These are phyloP conservation scores for Amphirosellinia nigrospora DNA, from an alignment of 495 filamentous ascomycete genomes.

Conservation along the genomic window DNA sequence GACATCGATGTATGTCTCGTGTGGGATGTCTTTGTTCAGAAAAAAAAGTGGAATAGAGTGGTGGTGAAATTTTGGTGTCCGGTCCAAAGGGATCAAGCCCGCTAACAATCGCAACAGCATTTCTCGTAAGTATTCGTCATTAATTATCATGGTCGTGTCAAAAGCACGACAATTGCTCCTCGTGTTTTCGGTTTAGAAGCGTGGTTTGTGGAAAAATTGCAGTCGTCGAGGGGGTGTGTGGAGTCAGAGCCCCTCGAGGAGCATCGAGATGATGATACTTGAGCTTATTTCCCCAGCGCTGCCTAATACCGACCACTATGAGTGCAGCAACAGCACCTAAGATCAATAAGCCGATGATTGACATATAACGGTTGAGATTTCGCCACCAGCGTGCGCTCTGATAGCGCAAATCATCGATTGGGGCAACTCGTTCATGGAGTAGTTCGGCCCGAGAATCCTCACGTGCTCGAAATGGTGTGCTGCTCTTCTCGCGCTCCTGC, in stretches of 20 bases:
- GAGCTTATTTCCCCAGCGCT: conserved; percentile 44
- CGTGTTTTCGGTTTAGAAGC: not conserved
- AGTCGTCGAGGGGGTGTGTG: conserved; percentile 20
- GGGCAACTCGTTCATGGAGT: conserved; percentile 35
- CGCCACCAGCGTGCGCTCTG: conserved; percentile 93
- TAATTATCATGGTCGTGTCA: conserved; percentile 24
- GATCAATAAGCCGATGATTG: conserved; percentile 75
- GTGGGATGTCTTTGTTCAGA: not conserved
- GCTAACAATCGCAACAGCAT: conserved; percentile 17
- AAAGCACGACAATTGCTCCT: not conserved
- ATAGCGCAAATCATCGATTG: conserved; percentile 68
- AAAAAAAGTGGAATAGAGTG: conserved; percentile 9
- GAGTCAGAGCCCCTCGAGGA: conserved; percentile 10
- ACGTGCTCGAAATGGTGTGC: conserved; percentile 37
- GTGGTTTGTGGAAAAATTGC: conserved; percentile 25
- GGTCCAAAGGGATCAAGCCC: not conserved
- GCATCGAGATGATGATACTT: not conserved
- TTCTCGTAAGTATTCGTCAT: conserved; percentile 25
- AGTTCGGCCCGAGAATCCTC: conserved; percentile 39
- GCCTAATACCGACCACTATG: conserved; percentile 60
- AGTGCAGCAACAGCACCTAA: conserved; percentile 75
- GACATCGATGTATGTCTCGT: not conserved
- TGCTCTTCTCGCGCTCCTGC: conserved; percentile 43
- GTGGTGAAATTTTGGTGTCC: not conserved
- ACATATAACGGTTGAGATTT: conserved; percentile 87